A percentile compares a stretch with the other conserved stretches of the same genome.
Evolutionary conservation across 257 asterid genomes (phyloP).

Genomic region (Solanum okadae): DNA sequence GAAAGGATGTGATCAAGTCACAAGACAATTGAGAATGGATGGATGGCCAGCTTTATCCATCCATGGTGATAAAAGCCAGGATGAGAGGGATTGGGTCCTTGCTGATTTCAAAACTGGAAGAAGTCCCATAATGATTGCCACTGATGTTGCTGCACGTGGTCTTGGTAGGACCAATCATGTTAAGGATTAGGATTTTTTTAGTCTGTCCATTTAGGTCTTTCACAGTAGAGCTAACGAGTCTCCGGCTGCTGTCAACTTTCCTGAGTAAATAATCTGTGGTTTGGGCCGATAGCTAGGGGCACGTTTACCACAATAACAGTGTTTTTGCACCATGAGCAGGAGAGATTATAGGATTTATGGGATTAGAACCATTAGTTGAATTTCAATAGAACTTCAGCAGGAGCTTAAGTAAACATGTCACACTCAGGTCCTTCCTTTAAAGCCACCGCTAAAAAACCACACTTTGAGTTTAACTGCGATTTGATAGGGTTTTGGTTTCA

Average conservation of each 20-base stretch:
- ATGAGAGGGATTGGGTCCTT: slow-evolving; percentile 91
- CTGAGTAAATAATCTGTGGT: slow-evolving; percentile 54
- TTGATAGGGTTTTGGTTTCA: not conserved
- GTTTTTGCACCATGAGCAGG: not conserved
- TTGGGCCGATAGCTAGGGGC: slow-evolving; percentile 16
- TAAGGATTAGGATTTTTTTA: slow-evolving; percentile 42
- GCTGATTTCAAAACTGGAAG: slow-evolving; percentile 83
- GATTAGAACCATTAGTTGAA: not conserved
- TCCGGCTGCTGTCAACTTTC: slow-evolving; percentile 83
- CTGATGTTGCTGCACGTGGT: slow-evolving; percentile 99
- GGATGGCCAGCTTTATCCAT: slow-evolving; percentile 96
- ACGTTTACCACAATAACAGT: not conserved
- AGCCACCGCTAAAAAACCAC: not conserved
- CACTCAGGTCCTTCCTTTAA: not conserved
- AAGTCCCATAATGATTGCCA: slow-evolving; percentile 88
- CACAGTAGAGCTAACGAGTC: slow-evolving; percentile 33
- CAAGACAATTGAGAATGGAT: slow-evolving; percentile 78
- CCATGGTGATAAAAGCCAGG: slow-evolving; percentile 91
- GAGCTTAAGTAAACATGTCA: not conserved
- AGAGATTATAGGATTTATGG: not conserved
- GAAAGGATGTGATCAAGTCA: slow-evolving; percentile 90
- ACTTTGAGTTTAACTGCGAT: not conserved
- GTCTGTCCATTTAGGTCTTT: slow-evolving; percentile 30
- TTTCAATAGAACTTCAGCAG: not conserved
- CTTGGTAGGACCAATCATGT: slow-evolving; percentile 84